Evolutionary conservation across 768 basidiomycete species (phyloP), one percentile per base, ranked within the genome.

Genomic region (Gelatoporia subvermispora): DNA sequence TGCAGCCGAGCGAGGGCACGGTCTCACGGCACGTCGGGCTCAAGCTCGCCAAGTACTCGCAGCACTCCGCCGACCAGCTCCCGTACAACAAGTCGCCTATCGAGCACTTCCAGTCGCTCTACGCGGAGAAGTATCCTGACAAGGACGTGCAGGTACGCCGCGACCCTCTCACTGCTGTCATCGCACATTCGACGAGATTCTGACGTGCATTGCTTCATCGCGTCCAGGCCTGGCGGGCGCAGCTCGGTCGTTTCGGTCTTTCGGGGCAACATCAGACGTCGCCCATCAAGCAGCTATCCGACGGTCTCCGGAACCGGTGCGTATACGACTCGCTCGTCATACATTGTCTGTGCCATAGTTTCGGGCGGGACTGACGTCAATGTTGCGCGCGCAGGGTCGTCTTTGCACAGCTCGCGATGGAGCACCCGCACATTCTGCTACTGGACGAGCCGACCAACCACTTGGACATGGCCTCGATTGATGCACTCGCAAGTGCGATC

Each of bases 31-130:
- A 99, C 66, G 74, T 85, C 37, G 77, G 75, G 17, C 79, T 99
- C 59, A 99, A 99, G 69, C 82, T 99, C 50, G 90, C 93, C 56
- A 99, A 98, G 69, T 99, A 99, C 76, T 93, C 89, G 4, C 96
- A 99, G 72, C 96, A 99, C 74, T 91, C 88, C 46, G 94, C 96
- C 23, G 96, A 99, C 69, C 96, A 99, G 68, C 82, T 99, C 9
- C 96, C 96, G 21, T 99, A 96, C 68, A 85, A 94, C 53, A 79
- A 79, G 64, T 74, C 82, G 21, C 94, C 96, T 3, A 76, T 98
- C 60, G 96, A 98, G 68, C 92, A 98, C 71, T 90, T 99, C 74
- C 91, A 93, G 69, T 61, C 60, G 15, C 67, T 88, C 43, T 99
- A 93, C 70, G 53, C 68, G 34, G 68, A 80, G 52, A 94, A 92